Conservation (phyloP, 345 rosid genomes). For the Salix exigua region DNA sequence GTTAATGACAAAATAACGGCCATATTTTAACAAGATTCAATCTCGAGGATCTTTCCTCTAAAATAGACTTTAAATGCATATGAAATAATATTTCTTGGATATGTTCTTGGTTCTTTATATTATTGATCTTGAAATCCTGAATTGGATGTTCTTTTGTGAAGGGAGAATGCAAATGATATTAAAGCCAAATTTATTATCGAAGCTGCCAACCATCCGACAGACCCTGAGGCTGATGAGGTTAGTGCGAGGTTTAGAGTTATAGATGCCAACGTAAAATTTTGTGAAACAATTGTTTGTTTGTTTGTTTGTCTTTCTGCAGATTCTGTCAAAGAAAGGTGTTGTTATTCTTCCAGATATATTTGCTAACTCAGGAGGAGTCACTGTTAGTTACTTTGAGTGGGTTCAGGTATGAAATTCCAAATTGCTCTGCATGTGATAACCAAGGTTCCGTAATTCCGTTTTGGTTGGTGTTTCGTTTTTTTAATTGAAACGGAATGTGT, state of each 20-base stretch:
- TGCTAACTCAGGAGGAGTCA: constrained; percentile 96
- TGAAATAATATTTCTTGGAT: not conserved
- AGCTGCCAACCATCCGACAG: constrained; percentile 98
- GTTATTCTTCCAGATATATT: constrained; percentile 89
- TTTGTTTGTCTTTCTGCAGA: constrained; percentile 33
- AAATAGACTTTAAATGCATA: not conserved
- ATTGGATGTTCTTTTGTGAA: constrained; percentile 16
- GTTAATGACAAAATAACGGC: too few relatives aligned
- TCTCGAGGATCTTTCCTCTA: too few relatives aligned
- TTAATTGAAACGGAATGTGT: too few relatives aligned
- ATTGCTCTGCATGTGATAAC: not conserved
- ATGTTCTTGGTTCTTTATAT: not conserved
- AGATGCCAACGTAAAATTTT: not conserved
- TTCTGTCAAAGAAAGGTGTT: constrained; percentile 78
- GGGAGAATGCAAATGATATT: constrained; percentile 80
- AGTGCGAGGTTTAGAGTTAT: constrained; percentile 12
- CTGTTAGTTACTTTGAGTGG: constrained; percentile 98
- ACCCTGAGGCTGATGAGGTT: constrained; percentile 96
- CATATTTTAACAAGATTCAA: too few relatives aligned
- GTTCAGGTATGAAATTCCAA: constrained; percentile 58
- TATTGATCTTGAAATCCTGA: not conserved
- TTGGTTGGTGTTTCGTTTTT: too few relatives aligned
- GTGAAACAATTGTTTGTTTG: not conserved
- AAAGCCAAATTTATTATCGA: constrained; percentile 86
- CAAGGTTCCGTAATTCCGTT: too few relatives aligned